Base-by-base conservation (phyloP, 805 yeast species). In the Candida golubevii region DNA sequence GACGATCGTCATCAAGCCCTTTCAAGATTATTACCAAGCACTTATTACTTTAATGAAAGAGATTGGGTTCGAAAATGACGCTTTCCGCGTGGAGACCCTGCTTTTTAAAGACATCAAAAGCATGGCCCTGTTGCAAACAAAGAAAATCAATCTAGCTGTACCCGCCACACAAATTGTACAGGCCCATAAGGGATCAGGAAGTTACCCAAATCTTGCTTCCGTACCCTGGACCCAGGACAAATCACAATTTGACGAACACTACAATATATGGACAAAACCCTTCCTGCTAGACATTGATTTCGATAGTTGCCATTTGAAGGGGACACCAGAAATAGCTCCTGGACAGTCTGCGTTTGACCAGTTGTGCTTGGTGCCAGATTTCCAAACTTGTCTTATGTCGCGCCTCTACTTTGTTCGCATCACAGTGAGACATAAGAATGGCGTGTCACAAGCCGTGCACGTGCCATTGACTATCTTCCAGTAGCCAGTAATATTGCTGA, bases 281-380 rank as follows among this genome's bases (percentile, higher is more conserved):
- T 57, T 70, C 47, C 56, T 60, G 7, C 37, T 71, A 1, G 46
- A 49, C 8, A 39, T 70, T 35, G 61, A 67, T 39, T 54, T 68
- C 26, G 51, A 53, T 33, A 56, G 57, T 37, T 62, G 67, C 37
- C 57, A 55, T 35, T 47, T 63, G 29, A 68, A 69, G 49, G 65
- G 63, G 12, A 43, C 52, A 8, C 54, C 52, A 15, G 52, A 44
- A 26, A 28, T 29, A 1, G 36, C 36, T 1, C 23, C 36, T 1
- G 46, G 49, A 6, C 43, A 49, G 12, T 44, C 46, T 11, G 56
- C 54, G 11, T 62, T 68, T 33, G 67, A 67, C 38, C 45, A 48
- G 33, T 45, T 67, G 8, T 63, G 69, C 7, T 55, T 70, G 44
- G 71, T 69, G 4, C 76, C 76, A 1, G 62, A 56, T 36, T 66